These are phyloP conservation scores for Diplodia corticola DNA, from an alignment of 2,329 filamentous ascomycete genomes.

Conservation along the genomic window DNA sequence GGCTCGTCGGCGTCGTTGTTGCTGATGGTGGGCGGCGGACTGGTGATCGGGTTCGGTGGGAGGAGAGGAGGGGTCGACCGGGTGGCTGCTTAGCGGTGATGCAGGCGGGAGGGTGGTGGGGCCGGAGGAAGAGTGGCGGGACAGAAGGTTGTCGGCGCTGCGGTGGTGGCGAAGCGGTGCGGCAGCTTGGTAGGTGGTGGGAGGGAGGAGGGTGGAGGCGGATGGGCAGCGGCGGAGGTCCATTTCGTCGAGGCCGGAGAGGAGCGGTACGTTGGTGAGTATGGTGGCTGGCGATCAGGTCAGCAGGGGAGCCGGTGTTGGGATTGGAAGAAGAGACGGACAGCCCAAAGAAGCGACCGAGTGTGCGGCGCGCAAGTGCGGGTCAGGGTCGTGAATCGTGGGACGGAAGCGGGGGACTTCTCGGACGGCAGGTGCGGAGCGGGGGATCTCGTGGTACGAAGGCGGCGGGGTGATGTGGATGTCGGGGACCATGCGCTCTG, in stretches of 20 bases:
- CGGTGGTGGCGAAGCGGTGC: not conserved
- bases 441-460: not conserved
- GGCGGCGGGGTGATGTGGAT: not conserved
- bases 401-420: not conserved
- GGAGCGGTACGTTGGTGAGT: not conserved
- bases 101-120: not conserved
- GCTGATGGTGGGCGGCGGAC: not conserved
- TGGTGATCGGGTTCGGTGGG: not conserved
- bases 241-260: not conserved
- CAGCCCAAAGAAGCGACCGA: not conserved
- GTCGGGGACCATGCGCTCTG: not conserved
- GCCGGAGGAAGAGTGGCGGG: not conserved
- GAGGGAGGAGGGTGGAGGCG: not conserved
- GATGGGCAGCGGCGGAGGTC: not conserved
- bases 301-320: not conserved
- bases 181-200: not conserved
- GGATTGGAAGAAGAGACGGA: not conserved
- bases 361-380: not conserved
- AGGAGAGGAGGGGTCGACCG: not conserved
- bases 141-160: not conserved
- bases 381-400: not conserved
- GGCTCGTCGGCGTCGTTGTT: not conserved
- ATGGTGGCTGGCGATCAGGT: not conserved
- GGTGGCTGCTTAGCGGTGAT: not conserved
- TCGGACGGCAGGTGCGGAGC: not conserved